These are phyloP conservation scores for Aspergillus egyptiacus DNA, from an alignment of 495 filamentous ascomycete species.

Conservation along the genomic window DNA sequence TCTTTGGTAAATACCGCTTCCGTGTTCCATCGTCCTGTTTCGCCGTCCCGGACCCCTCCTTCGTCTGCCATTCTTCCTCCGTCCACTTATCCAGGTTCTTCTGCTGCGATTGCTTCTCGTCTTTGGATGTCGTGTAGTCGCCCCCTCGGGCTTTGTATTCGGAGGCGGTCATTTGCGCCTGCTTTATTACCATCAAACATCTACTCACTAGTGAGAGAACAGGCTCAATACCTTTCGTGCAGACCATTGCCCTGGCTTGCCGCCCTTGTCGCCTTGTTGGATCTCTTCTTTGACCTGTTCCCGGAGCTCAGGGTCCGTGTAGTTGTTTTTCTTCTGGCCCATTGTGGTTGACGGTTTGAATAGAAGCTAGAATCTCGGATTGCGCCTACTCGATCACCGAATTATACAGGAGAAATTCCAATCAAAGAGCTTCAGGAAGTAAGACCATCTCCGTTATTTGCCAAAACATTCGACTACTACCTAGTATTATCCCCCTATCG, in stretches of 20 bases:
- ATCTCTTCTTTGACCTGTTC: slow-evolving; percentile 44
- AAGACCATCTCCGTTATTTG: not conserved
- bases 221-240: slow-evolving; percentile 37
- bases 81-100: slow-evolving; percentile 41
- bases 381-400: no score
- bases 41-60: slow-evolving; percentile 42
- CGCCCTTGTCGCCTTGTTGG: slow-evolving; percentile 42
- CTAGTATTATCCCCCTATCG: not conserved
- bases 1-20: slow-evolving; percentile 45
- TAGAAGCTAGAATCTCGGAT: no score
- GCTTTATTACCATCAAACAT: not conserved
- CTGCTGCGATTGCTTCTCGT: slow-evolving; percentile 34
- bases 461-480: no score
- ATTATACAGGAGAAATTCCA: no score
- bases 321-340: slow-evolving; percentile 41
- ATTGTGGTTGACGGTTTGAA: slow-evolving; percentile 23
- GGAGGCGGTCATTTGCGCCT: slow-evolving; percentile 47
- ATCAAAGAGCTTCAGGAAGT: not conserved
- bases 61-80: slow-evolving; percentile 47
- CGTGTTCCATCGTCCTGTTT: slow-evolving; percentile 37
- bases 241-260: slow-evolving; percentile 45
- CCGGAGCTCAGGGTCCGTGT: slow-evolving; percentile 43
- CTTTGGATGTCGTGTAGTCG: slow-evolving; percentile 41
- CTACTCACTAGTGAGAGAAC: not conserved
- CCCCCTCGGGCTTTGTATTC: slow-evolving; percentile 49